phyloP scores from a whole-genome alignment of 2,329 filamentous ascomycete species.

The Neofusicoccum umdonicola region DNA sequence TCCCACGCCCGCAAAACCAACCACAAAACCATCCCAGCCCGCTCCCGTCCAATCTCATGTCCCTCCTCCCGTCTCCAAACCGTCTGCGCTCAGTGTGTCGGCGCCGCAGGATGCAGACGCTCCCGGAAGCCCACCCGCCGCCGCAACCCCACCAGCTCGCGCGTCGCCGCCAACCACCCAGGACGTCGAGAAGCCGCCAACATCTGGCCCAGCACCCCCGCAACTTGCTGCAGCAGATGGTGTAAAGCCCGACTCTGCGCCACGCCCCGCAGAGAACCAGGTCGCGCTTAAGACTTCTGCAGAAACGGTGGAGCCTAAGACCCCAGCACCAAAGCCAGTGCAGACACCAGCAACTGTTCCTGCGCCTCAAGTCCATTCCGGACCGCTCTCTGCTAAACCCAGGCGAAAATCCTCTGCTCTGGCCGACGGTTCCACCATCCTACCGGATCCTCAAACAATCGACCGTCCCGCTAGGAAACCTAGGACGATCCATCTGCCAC shows the following conservation, averaged over 20 bases:
- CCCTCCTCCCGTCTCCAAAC: constrained; percentile 29
- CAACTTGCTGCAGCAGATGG: constrained; percentile 18
- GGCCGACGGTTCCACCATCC: constrained; percentile 33
- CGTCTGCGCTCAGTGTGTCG: constrained; percentile 24
- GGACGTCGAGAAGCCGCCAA: constrained; percentile 21
- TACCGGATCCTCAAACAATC: constrained; percentile 26
- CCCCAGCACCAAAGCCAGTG: background rate
- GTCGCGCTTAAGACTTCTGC: constrained; percentile 19
- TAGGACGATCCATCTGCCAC: constrained; percentile 47
- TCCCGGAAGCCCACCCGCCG: background rate
- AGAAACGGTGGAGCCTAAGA: background rate
- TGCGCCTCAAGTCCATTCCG: constrained; percentile 16
- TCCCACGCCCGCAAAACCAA: constrained; percentile 26
- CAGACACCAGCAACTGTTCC: background rate
- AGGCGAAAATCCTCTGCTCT: constrained; percentile 29
- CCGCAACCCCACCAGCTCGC: background rate
- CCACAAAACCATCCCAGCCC: constrained; percentile 25
- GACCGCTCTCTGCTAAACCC: constrained; percentile 26
- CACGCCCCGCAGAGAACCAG: constrained; percentile 22
- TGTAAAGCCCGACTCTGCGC: constrained; percentile 8
- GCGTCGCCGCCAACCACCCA: constrained; percentile 1
- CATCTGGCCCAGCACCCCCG: constrained; percentile 19
- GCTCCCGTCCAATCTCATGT: constrained; percentile 26
- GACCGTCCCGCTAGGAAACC: constrained; percentile 18
- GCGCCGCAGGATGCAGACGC: constrained; percentile 5